Evolutionary conservation across 2,329 filamentous ascomycete genomes (phyloP).

Genomic region (Penicillium expansum): DNA sequence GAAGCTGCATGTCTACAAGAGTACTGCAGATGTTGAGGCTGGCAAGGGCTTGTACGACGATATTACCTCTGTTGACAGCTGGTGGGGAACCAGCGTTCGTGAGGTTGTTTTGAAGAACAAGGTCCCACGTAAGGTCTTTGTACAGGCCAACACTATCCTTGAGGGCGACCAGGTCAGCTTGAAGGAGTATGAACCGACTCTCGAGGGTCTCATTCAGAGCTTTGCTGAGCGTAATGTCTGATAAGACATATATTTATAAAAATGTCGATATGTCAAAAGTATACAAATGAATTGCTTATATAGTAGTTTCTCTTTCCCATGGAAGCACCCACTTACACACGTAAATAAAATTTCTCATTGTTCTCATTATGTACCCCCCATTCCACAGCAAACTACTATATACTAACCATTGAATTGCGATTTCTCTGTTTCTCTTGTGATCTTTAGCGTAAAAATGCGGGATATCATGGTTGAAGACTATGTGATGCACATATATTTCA

Average conservation of each 20-base stretch:
- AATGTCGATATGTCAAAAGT: not conserved
- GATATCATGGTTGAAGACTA: not conserved
- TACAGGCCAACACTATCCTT: conserved; percentile 84
- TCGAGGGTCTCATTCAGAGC: conserved; percentile 79
- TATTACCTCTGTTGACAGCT: conserved; percentile 80
- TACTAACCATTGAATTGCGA: too few relatives aligned
- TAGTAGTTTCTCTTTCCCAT: not conserved
- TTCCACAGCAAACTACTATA: not conserved
- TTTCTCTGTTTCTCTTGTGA: not conserved
- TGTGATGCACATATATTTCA: not conserved
- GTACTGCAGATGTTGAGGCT: conserved; percentile 75
- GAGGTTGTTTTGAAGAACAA: conserved; percentile 59
- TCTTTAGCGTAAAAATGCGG: too few relatives aligned
- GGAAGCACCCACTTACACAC: not conserved
- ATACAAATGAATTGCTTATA: not conserved
- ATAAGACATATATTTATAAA: not conserved
- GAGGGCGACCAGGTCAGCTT: conserved; percentile 68
- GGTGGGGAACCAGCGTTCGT: conserved; percentile 78
- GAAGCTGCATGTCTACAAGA: conserved; percentile 90
- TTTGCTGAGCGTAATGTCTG: conserved; percentile 61
- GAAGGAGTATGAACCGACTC: conserved; percentile 80
- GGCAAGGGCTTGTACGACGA: conserved; percentile 78
- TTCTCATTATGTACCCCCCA: too few relatives aligned
- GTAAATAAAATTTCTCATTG: too few relatives aligned
- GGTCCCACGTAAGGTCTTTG: conserved; percentile 70